phyloP scores from a whole-genome alignment of 1,284 basidiomycete genomes.

The Ustilago xerochloae region DNA sequence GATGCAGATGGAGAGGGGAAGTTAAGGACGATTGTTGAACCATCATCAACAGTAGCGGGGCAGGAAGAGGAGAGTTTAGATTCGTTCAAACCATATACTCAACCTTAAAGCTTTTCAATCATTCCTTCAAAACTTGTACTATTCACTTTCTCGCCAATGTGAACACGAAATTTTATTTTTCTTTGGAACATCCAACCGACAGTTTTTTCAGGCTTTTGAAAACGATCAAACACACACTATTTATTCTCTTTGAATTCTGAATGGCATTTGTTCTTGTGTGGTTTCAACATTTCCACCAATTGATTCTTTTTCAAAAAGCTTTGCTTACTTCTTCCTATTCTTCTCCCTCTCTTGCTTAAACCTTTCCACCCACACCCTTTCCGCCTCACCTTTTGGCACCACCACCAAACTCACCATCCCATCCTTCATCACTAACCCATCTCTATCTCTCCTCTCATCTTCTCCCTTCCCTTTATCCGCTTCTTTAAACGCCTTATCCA shows the following conservation, averaged over 20 bases:
- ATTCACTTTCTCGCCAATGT: too few species aligned
- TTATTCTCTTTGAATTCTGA: too few species aligned
- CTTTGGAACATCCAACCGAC: too few species aligned
- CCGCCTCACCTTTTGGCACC: slow-evolving; percentile 83
- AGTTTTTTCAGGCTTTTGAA: too few species aligned
- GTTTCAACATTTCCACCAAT: too few species aligned
- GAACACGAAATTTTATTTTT: too few species aligned
- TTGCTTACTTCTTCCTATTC: neutral
- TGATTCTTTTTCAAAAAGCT: too few species aligned
- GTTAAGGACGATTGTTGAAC: too few species aligned
- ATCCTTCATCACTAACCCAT: slow-evolving; percentile 86
- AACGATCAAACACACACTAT: too few species aligned
- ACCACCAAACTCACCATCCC: slow-evolving; percentile 87
- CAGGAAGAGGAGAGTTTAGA: neutral
- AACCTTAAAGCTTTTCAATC: slow-evolving; percentile 7
- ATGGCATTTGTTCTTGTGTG: too few species aligned
- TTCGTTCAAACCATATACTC: slow-evolving; percentile 28
- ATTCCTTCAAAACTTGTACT: too few species aligned
- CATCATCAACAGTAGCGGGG: too few species aligned
- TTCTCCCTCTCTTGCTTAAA: slow-evolving; percentile 74
- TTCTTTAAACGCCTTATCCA: slow-evolving; percentile 70
- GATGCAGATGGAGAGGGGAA: neutral
- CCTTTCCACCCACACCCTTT: slow-evolving; percentile 83
- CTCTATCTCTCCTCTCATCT: slow-evolving; percentile 74
- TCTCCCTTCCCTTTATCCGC: slow-evolving; percentile 63